Base-by-base conservation (phyloP, 129 eudicot species). In the Gnaphalium uliginosum region DNA sequence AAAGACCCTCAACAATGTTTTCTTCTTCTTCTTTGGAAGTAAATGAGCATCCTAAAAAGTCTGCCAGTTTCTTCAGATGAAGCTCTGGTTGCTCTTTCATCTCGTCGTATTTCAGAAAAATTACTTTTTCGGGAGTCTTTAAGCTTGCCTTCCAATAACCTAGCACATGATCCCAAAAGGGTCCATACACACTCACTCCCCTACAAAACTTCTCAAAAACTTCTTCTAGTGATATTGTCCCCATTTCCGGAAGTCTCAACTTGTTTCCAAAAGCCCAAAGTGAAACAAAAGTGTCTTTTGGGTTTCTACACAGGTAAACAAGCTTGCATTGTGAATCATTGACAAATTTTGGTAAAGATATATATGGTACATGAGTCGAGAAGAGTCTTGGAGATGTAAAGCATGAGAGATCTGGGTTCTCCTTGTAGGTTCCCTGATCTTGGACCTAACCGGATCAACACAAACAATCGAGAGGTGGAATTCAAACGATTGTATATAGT, bases 81-180 rank as follows among this genome's bases (percentile, higher is more conserved):
- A 32, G 0, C 25, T 15, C 17, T 1, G 83, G 77, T 14, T 88
- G 37, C 7, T 24, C 72, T 24, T 68, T 88, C 78, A 88, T 43
- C 4, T 82, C 92, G 78, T 88, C 92, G 18, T 68, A 87, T 81
- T 83, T 87, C 57, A 85, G 24, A 53, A 87, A 84, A 43, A 87
- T 26, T 37, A 84, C 83, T 54, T 76, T 81, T 2, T 69, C 15
- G 2, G 86, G 85, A 25, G 43, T 69, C 39, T 62, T 24, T 50
- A 72, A 32, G 41, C 80, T 74, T 19, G 66, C 77, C 11, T 79
- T 32, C 35, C 35, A 32, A 32, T 32, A 32, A 32, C 6, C 35
- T 32, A 32, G 4, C 35, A 4, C 35, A 32, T 32, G 35, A 4
- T 32, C 35, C 35, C 35, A 32, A 32, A 32, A 3, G 6, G 35